Percentiles rank a stretch among this genome's conserved stretches.
phyloP scores from a whole-genome alignment of 164 flowering plant species.

The Piper betle region DNA sequence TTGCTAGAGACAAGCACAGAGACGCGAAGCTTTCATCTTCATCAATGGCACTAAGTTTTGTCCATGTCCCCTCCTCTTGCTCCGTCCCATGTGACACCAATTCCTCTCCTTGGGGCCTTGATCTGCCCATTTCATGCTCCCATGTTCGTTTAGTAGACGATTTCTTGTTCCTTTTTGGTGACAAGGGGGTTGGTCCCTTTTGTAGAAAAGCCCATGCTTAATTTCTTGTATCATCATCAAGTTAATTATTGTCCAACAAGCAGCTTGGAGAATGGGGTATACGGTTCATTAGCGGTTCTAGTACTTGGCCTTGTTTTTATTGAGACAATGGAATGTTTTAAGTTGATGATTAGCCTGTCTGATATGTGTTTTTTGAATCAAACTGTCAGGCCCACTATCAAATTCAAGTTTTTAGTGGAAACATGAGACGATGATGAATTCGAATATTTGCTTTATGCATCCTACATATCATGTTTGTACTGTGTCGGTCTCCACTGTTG shows the following conservation, averaged over 20 bases:
- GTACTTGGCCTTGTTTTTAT: background rate
- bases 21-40: constrained; percentile 5
- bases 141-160: background rate
- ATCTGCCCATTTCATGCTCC: background rate
- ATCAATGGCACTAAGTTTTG: constrained; percentile 10
- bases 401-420: no score
- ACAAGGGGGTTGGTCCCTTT: background rate
- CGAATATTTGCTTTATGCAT: background rate
- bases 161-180: background rate
- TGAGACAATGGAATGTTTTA: background rate
- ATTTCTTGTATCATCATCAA: background rate
- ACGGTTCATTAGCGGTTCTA: background rate
- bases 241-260: background rate
- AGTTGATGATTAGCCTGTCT: background rate
- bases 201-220: background rate
- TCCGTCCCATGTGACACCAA: constrained; percentile 8
- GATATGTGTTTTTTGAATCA: background rate
- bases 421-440: background rate
- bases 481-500: no score
- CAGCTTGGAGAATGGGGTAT: background rate
- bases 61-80: constrained; percentile 13
- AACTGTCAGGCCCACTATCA: background rate
- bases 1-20: constrained; percentile 15
- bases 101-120: background rate
- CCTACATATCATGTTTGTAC: no score